These are phyloP conservation scores for Ganoderma lingzhi DNA, from an alignment of 1,284 basidiomycete genomes.

Conservation along the genomic window DNA sequence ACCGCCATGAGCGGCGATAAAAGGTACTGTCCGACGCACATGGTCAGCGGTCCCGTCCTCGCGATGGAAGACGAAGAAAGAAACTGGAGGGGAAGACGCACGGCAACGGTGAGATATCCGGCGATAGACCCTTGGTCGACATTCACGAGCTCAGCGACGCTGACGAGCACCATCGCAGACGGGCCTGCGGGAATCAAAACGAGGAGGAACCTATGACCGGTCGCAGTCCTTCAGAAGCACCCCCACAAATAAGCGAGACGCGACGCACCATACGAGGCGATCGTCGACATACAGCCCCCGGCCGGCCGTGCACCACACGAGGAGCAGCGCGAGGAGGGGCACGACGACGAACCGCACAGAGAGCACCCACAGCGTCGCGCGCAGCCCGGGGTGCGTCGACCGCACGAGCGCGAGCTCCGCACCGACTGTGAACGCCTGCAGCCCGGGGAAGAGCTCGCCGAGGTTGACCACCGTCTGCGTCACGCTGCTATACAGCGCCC, in stretches of 20 bases:
- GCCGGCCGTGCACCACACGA: conserved; percentile 41
- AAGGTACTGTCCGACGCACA: conserved; percentile 34
- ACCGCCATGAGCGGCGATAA: conserved; percentile 43
- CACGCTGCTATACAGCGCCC: conserved; percentile 38
- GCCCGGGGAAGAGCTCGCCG: conserved; percentile 41
- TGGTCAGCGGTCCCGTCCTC: too few relatives aligned
- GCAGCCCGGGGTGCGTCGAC: conserved; percentile 34
- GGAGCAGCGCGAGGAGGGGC: conserved; percentile 40
- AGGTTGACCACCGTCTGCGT: conserved; percentile 41
- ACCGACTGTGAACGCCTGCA: conserved; percentile 44
- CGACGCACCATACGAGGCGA: conserved; percentile 43
- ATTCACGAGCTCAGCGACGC: conserved; percentile 42
- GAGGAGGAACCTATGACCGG: conserved; percentile 40
- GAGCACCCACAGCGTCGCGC: conserved; percentile 38
- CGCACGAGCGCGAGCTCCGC: conserved; percentile 41
- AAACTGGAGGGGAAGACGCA: conserved; percentile 24
- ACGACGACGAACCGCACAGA: conserved; percentile 41
- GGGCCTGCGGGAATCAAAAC: conserved; percentile 42
- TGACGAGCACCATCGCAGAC: conserved; percentile 44
- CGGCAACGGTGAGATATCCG: conserved; percentile 42
- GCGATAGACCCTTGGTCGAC: conserved; percentile 42
- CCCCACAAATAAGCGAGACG: conserved; percentile 18
- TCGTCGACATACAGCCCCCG: conserved; percentile 42
- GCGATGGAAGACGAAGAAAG: background rate
- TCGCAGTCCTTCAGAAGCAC: background rate